Conservation (phyloP, 345 rosid genomes). For the Lepidium aucheri region DNA sequence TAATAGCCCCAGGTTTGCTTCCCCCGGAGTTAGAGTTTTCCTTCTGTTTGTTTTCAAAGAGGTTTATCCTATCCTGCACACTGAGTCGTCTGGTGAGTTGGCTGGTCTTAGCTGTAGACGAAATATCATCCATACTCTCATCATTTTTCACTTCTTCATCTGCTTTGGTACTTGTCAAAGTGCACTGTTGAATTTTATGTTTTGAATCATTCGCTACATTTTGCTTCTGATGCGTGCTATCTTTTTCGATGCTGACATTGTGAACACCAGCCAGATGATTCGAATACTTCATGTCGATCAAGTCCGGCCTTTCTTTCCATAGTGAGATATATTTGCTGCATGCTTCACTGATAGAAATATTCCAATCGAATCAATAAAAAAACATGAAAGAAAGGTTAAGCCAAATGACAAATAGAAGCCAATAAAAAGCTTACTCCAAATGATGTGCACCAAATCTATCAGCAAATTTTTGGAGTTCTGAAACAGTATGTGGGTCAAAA, state of each 20-base stretch:
- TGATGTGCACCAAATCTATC: conserved; percentile 70
- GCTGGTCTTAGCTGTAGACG: conserved; percentile 35
- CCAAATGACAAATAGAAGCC: neutral
- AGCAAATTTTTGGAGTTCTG: conserved; percentile 65
- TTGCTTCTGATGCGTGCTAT: conserved; percentile 19
- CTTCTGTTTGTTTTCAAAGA: conserved; percentile 86
- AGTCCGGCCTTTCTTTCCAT: conserved; percentile 69
- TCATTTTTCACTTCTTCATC: conserved; percentile 40
- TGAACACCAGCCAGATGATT: conserved; percentile 37
- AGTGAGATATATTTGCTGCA: conserved; percentile 58
- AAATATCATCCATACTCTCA: conserved; percentile 25
- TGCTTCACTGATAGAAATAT: conserved; percentile 51
- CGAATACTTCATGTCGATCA: conserved; percentile 65
- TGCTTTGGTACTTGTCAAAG: conserved; percentile 17
- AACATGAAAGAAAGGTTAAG: neutral
- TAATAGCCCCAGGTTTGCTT: conserved; percentile 41
- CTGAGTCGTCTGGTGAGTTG: conserved; percentile 66
- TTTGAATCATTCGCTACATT: conserved; percentile 26
- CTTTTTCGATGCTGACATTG: conserved; percentile 31
- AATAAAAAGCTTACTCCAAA: conserved; percentile 51
- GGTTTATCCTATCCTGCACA: conserved; percentile 89
- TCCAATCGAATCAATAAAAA: neutral
- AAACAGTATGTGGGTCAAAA: conserved; percentile 54
- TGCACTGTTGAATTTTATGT: conserved; percentile 9
- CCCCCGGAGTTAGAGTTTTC: conserved; percentile 52